A percentile compares a stretch with the other conserved stretches of the same genome.
Conservation (phyloP, 768 basidiomycete species). For the Russula earlei region DNA sequence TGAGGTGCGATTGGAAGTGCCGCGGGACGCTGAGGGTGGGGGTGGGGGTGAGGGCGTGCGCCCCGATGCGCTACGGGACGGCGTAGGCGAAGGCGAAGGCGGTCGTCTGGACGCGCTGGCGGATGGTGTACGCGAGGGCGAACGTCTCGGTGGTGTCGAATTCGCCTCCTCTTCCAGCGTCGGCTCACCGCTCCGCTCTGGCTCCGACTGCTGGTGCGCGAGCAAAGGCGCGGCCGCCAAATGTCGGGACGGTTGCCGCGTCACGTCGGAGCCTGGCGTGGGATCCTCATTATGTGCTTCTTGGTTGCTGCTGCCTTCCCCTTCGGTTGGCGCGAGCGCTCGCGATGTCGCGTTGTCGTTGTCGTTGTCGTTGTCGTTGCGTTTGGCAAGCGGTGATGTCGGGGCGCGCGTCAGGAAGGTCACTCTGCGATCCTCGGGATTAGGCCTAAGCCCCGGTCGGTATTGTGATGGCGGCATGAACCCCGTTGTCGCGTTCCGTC, state of each 20-base stretch:
- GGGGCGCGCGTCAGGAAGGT: conserved; percentile 28
- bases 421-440: conserved; percentile 28
- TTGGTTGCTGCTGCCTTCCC: background rate
- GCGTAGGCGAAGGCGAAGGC: background rate
- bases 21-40: background rate
- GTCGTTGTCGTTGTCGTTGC: no score
- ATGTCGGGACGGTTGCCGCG: background rate
- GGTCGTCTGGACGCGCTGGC: background rate
- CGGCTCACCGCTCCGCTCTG: background rate
- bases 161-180: background rate
- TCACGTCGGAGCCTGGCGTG: background rate
- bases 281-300: background rate
- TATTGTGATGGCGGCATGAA: conserved; percentile 10
- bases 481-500: conserved; percentile 29
- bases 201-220: background rate
- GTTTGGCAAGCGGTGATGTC: background rate
- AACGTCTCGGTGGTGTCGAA: background rate
- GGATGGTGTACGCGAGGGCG: background rate
- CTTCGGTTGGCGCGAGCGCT: background rate
- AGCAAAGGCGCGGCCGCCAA: background rate
- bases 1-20: background rate
- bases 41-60: background rate
- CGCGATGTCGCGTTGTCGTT: background rate
- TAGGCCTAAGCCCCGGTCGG: conserved; percentile 2
- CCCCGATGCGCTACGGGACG: background rate